These are phyloP conservation scores for Sordaria brevicollis DNA, from an alignment of 495 filamentous ascomycete species.

Conservation along the genomic window DNA sequence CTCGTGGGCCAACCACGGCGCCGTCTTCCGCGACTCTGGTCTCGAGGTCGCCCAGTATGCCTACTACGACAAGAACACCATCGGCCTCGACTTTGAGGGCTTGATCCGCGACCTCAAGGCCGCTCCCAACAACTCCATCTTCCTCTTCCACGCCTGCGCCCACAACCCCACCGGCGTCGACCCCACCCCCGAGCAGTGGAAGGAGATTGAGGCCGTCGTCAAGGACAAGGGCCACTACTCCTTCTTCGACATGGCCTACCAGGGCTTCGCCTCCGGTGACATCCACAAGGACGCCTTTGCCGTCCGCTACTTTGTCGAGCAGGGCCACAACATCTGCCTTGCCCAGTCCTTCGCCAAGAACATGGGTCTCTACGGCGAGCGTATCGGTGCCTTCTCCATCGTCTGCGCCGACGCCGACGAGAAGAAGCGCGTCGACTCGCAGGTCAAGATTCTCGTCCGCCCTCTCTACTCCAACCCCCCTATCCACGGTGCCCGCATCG, in stretches of 20 bases:
- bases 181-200: slow-evolving; percentile 88
- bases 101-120: slow-evolving; percentile 84
- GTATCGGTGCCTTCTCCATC: slow-evolving; percentile 92
- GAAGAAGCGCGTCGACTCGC: slow-evolving; percentile 92
- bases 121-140: slow-evolving; percentile 74
- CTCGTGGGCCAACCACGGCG: slow-evolving; percentile 97
- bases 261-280: slow-evolving; percentile 92
- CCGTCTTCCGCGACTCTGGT: slow-evolving; percentile 88
- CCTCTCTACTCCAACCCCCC: slow-evolving; percentile 98
- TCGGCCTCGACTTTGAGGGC: slow-evolving; percentile 94
- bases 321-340: slow-evolving; percentile 83
- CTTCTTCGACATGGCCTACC: slow-evolving; percentile 99
- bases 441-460: slow-evolving; percentile 96
- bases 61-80: slow-evolving; percentile 99
- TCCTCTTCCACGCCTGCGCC: slow-evolving; percentile 93
- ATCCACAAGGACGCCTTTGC: slow-evolving; percentile 89
- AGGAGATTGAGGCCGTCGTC: slow-evolving; percentile 77
- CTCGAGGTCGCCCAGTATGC: slow-evolving; percentile 87
- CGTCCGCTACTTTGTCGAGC: slow-evolving; percentile 77
- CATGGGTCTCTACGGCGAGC: slow-evolving; percentile 99
- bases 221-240: slow-evolving; percentile 85
- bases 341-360: slow-evolving; percentile 99
- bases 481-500: slow-evolving; percentile 89
- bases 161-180: slow-evolving; percentile 99
- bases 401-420: slow-evolving; percentile 76